Evolutionary conservation across 2,329 filamentous ascomycete species (phyloP).

Genomic region (Ilyonectria destructans): DNA sequence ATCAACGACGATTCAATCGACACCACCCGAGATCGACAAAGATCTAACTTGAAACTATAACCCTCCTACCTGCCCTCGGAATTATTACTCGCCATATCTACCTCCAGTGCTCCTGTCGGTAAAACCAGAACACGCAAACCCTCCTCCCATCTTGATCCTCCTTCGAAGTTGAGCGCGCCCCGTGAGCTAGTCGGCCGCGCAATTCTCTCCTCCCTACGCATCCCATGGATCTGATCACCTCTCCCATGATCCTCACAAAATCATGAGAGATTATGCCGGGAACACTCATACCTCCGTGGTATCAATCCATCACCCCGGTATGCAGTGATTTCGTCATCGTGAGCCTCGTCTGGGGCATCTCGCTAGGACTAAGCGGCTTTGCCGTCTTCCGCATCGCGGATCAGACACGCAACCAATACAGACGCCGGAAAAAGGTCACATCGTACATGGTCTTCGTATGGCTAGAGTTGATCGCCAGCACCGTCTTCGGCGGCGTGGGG

Average conservation of each 20-base stretch:
- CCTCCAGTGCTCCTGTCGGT: no score
- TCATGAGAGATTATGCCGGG: slow-evolving; percentile 45
- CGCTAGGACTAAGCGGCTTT: slow-evolving; percentile 55
- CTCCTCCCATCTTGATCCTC: no score
- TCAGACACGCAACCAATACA: slow-evolving; percentile 54
- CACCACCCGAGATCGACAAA: no score
- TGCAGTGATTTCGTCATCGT: slow-evolving; percentile 53
- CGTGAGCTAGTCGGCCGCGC: no score
- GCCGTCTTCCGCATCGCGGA: slow-evolving; percentile 53
- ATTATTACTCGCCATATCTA: no score
- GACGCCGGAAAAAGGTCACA: slow-evolving; percentile 52
- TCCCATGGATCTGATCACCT: background rate
- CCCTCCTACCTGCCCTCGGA: no score
- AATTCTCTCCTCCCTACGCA: background rate
- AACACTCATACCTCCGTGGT: slow-evolving; percentile 48
- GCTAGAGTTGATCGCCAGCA: slow-evolving; percentile 56
- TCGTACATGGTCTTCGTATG: slow-evolving; percentile 60
- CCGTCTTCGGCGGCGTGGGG: slow-evolving; percentile 53
- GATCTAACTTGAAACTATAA: no score
- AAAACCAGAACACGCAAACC: no score
- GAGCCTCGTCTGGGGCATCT: slow-evolving; percentile 57
- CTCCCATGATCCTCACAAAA: background rate
- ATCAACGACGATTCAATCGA: no score
- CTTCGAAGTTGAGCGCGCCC: no score
- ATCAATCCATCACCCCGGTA: slow-evolving; percentile 39